These are phyloP conservation scores for Suillus brevipes DNA, from an alignment of 768 basidiomycete genomes.

Conservation along the genomic window DNA sequence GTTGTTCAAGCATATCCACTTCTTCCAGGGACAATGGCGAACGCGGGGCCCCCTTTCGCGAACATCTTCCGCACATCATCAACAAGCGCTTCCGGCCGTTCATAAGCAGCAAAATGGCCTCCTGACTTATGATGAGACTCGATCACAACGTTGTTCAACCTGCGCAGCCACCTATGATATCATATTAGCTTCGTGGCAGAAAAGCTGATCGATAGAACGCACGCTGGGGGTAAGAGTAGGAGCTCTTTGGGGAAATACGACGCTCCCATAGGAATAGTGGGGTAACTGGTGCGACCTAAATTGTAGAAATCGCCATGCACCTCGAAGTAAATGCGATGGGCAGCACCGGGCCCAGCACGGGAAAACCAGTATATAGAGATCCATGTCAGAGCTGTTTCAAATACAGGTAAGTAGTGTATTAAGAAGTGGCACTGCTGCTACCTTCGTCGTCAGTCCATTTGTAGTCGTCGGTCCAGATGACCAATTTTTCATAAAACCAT, in stretches of 20 bases:
- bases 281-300: background rate
- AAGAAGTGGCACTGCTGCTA: constrained; percentile 15
- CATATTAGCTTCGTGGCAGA: background rate
- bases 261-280: constrained; percentile 57
- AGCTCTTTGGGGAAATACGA: constrained; percentile 66
- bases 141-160: constrained; percentile 42
- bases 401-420: background rate
- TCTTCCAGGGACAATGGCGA: constrained; percentile 45
- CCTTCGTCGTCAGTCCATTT: constrained; percentile 56
- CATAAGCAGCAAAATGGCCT: constrained; percentile 58
- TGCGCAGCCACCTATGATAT: constrained; percentile 39
- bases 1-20: constrained; percentile 38
- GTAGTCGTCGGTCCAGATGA: constrained; percentile 47
- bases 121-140: constrained; percentile 46
- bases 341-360: constrained; percentile 27
- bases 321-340: constrained; percentile 22
- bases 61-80: constrained; percentile 56
- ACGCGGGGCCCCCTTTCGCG: constrained; percentile 47
- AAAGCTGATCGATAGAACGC: background rate
- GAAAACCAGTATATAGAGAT: constrained; percentile 37
- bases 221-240: constrained; percentile 52
- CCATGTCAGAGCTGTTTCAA: constrained; percentile 32
- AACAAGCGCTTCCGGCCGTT: constrained; percentile 47
- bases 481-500: constrained; percentile 51
- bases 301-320: background rate